phyloP scores from a whole-genome alignment of 306 rosid species.

The Datisca glomerata region DNA sequence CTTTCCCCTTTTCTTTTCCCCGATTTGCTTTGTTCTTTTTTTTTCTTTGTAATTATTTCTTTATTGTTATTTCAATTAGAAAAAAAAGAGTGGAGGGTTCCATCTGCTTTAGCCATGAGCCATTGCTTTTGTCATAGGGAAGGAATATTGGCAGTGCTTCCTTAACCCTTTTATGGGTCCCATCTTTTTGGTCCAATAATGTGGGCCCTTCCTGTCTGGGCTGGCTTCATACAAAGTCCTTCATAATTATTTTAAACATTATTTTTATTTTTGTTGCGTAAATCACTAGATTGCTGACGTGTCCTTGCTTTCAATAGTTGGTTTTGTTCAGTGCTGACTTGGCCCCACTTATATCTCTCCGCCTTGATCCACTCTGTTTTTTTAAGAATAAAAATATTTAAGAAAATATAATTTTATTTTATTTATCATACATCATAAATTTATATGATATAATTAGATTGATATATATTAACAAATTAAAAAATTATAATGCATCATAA shows the following conservation, averaged over 20 bases:
- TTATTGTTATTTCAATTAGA: slow-evolving; percentile 31
- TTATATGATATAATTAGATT: too few relatives aligned
- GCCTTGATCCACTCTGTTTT: too few relatives aligned
- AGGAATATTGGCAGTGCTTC: slow-evolving; percentile 52
- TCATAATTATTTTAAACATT: neutral
- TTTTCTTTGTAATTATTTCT: slow-evolving; percentile 10
- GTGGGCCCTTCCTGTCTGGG: slow-evolving; percentile 63
- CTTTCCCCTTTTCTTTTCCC: slow-evolving; percentile 8
- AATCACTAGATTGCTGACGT: slow-evolving; percentile 4
- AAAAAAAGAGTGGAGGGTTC: slow-evolving; percentile 39
- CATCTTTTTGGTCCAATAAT: slow-evolving; percentile 41
- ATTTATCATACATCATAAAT: too few relatives aligned
- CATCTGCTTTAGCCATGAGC: slow-evolving; percentile 47
- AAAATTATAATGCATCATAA: too few relatives aligned
- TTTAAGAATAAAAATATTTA: too few relatives aligned
- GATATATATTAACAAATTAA: too few relatives aligned
- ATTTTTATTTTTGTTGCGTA: slow-evolving; percentile 1
- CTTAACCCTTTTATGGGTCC: slow-evolving; percentile 44
- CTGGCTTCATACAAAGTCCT: slow-evolving; percentile 17
- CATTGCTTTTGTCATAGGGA: slow-evolving; percentile 67
- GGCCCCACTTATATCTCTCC: neutral
- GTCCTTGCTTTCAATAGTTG: neutral
- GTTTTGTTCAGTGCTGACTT: slow-evolving; percentile 1
- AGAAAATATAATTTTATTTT: too few relatives aligned
- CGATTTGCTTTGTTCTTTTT: neutral